phyloP scores from a whole-genome alignment of 345 rosid genomes.

The Durio zibethinus region DNA sequence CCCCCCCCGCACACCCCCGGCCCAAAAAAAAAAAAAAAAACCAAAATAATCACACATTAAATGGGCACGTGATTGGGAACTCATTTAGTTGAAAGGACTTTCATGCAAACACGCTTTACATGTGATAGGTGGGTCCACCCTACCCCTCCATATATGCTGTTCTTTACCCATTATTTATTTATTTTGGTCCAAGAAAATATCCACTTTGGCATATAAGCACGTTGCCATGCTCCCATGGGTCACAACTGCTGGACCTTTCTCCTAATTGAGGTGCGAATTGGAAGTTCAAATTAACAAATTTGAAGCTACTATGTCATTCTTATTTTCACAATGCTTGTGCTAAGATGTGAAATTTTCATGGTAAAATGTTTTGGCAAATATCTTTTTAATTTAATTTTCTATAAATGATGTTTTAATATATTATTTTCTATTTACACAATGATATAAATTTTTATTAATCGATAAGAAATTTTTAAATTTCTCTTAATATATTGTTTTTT shows the following conservation, averaged over 20 bases:
- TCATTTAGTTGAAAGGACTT: constrained; percentile 4
- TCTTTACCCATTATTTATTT: background rate
- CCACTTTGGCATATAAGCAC: background rate
- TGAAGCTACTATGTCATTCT: too few relatives aligned
- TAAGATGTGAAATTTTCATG: too few relatives aligned
- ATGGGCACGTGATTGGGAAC: constrained; percentile 21
- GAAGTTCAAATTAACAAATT: background rate
- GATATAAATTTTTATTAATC: too few relatives aligned
- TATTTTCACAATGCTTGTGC: background rate
- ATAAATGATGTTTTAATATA: too few relatives aligned
- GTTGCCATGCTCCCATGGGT: background rate
- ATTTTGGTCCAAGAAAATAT: too few relatives aligned
- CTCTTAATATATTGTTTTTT: too few relatives aligned
- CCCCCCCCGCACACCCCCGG: too few relatives aligned
- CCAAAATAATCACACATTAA: background rate
- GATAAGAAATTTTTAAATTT: too few relatives aligned
- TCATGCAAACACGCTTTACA: constrained; percentile 13
- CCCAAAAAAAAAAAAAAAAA: background rate
- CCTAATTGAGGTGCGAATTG: background rate
- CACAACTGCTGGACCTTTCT: background rate
- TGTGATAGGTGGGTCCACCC: constrained; percentile 8
- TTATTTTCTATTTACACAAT: too few relatives aligned
- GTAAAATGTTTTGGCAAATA: background rate
- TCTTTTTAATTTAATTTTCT: too few relatives aligned
- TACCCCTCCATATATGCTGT: background rate